Percentiles rank a stretch among this genome's conserved stretches.
phyloP scores from a whole-genome alignment of 352 stramenopile genomes.

The Saprolegnia diclina region DNA sequence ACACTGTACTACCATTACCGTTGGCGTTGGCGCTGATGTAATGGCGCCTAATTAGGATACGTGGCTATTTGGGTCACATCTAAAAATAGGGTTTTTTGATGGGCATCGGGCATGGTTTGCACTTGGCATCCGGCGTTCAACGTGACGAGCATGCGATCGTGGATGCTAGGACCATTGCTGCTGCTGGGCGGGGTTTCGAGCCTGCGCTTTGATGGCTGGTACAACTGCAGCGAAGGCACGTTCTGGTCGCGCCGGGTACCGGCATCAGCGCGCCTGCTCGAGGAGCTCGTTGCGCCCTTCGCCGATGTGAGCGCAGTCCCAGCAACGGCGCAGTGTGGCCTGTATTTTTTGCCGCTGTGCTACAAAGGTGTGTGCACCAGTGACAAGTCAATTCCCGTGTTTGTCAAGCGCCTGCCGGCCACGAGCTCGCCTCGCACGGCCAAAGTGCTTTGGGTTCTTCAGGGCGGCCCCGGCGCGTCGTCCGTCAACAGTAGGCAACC shows the following conservation, averaged over 20 bases:
- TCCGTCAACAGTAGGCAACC: slow-evolving; percentile 33
- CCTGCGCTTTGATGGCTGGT: slow-evolving; percentile 43
- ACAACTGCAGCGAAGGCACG: slow-evolving; percentile 34
- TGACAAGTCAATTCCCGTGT: slow-evolving; percentile 37
- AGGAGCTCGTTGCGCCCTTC: slow-evolving; percentile 29
- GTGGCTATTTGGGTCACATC: no score
- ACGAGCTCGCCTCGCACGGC: slow-evolving; percentile 27
- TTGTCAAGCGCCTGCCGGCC: slow-evolving; percentile 42
- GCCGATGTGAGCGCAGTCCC: neutral
- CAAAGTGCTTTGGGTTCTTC: slow-evolving; percentile 39
- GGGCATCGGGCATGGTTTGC: no score
- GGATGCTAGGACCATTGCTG: neutral
- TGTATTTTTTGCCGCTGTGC: slow-evolving; percentile 29
- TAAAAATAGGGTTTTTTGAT: no score
- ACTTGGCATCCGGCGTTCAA: no score
- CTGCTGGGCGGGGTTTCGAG: neutral
- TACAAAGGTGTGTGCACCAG: slow-evolving; percentile 33
- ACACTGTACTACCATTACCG: no score
- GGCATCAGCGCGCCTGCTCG: slow-evolving; percentile 7
- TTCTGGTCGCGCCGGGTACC: neutral
- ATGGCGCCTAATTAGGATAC: no score
- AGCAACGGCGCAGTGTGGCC: slow-evolving; percentile 29
- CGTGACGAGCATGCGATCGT: neutral
- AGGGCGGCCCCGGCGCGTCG: slow-evolving; percentile 41
- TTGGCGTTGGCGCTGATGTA: no score